Base-by-base conservation (phyloP, 2,329 filamentous ascomycete genomes). In the Leptographium galeiforme region DNA sequence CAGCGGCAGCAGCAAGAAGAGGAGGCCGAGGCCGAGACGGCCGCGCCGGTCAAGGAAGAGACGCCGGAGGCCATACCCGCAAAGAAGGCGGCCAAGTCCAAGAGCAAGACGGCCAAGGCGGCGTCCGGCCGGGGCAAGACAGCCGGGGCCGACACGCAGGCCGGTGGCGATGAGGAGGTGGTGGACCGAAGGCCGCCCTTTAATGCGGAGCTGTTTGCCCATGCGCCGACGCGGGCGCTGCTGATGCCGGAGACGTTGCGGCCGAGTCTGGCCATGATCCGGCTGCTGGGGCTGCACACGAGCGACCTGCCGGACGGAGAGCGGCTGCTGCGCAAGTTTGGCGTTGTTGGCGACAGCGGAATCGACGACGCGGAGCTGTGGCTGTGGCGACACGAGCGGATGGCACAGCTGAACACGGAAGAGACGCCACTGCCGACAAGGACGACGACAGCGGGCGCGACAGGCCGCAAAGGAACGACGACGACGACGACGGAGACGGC, bases 371-470 rank as follows among this genome's bases (percentile, higher is more conserved):
- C 77, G 2, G 72, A 74, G 56, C 66, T 79, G 39, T 81, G 77
- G 75, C 57, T 81, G 18, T 82, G 78, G 78, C 74, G 68, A 54
- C 74, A 74, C 46, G 74, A 77, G 58, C 75, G 76, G 11, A 68
- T 81, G 53, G 71, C 74, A 18, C 74, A 79, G 57, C 70, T 82
- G 41, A 81, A 82, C 57, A 67, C 71, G 2, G 64, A 63, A 32
- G 65, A 30, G 58, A 62, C 8, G 55, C 39, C 33, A 40, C 16
- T 44, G n/a, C 13, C 36, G 38, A n/a, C n/a, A 41, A 16, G 6
- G 12, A 40, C 14, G 16, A 40, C 33, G 32, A n/a, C 33, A 38
- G 6, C 41, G 18, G 18, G 13, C 11, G 8, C 41, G 41, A 44
- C 43, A n/a, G 30, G n/a, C 0, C 39, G 49, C 49, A 52, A 56